These are phyloP conservation scores for Penstemon eatonii DNA, from an alignment of 257 asterid species.

Conservation along the genomic window DNA sequence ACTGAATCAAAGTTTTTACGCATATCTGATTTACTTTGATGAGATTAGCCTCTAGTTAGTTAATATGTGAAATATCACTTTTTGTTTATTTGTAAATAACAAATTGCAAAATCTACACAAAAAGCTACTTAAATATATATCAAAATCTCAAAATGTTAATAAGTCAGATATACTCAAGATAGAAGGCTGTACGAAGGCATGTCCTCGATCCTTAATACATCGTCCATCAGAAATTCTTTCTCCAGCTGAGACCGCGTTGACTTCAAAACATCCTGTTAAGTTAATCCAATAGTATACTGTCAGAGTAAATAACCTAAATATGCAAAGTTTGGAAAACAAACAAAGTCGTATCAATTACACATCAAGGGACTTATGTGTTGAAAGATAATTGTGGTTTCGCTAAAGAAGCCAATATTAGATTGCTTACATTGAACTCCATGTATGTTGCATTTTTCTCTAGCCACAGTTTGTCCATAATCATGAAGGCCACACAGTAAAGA, in stretches of 20 bases:
- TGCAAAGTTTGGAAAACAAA: too few species aligned
- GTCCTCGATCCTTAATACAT: slow-evolving; percentile 64
- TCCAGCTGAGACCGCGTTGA: slow-evolving; percentile 65
- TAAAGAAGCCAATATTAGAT: neutral
- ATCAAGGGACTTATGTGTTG: neutral
- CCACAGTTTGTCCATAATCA: slow-evolving; percentile 90
- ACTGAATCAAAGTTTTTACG: too few species aligned
- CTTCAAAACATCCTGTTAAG: slow-evolving; percentile 58
- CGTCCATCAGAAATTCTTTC: slow-evolving; percentile 69
- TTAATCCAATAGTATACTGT: neutral
- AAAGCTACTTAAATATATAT: neutral
- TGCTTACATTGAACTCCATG: slow-evolving; percentile 82
- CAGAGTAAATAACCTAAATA: too few species aligned
- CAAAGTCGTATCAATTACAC: too few species aligned
- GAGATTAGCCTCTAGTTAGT: too few species aligned
- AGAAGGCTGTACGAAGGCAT: slow-evolving; percentile 80
- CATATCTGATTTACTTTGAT: too few species aligned
- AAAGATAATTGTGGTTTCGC: too few species aligned
- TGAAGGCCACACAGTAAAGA: slow-evolving; percentile 74
- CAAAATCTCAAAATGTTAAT: slow-evolving; percentile 12
- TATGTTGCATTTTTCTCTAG: slow-evolving; percentile 70
- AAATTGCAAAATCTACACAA: neutral
- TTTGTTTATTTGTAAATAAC: too few species aligned
- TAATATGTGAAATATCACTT: too few species aligned
- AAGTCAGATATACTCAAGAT: slow-evolving; percentile 28